Evolutionary conservation across 257 asterid genomes (phyloP).

Genomic region (Penstemon eatonii): DNA sequence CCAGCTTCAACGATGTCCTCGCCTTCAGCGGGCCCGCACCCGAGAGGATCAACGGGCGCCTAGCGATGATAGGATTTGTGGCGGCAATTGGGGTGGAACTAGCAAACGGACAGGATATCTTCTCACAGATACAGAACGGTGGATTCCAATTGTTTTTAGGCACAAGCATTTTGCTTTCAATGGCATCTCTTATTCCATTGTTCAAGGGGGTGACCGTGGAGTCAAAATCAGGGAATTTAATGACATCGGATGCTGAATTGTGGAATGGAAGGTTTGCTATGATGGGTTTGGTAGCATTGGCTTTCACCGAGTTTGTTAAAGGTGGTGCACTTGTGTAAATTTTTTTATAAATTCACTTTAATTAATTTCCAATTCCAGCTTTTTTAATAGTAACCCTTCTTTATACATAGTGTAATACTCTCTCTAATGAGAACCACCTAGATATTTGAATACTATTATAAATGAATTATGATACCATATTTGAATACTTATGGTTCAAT

Average conservation of each 20-base stretch:
- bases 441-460: no score
- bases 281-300: slow-evolving; percentile 80
- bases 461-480: no score
- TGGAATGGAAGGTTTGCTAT: slow-evolving; percentile 91
- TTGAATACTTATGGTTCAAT: no score
- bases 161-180: slow-evolving; percentile 34
- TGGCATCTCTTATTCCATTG: slow-evolving; percentile 47
- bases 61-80: slow-evolving; percentile 53
- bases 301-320: slow-evolving; percentile 70
- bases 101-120: slow-evolving; percentile 40
- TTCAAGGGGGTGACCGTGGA: slow-evolving; percentile 42
- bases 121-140: slow-evolving; percentile 39
- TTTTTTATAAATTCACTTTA: no score
- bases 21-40: slow-evolving; percentile 54
- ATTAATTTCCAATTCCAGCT: no score
- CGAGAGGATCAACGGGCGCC: slow-evolving; percentile 54
- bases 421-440: no score
- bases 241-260: slow-evolving; percentile 39
- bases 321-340: slow-evolving; percentile 59
- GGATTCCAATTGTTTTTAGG: slow-evolving; percentile 41
- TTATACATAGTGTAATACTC: no score
- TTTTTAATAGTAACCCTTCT: no score
- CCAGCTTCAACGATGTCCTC: slow-evolving; percentile 36
- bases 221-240: slow-evolving; percentile 30
- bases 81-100: slow-evolving; percentile 46